These are phyloP conservation scores for Plectosphaerella cucumerina DNA, from an alignment of 2,329 filamentous ascomycete genomes.

Conservation along the genomic window DNA sequence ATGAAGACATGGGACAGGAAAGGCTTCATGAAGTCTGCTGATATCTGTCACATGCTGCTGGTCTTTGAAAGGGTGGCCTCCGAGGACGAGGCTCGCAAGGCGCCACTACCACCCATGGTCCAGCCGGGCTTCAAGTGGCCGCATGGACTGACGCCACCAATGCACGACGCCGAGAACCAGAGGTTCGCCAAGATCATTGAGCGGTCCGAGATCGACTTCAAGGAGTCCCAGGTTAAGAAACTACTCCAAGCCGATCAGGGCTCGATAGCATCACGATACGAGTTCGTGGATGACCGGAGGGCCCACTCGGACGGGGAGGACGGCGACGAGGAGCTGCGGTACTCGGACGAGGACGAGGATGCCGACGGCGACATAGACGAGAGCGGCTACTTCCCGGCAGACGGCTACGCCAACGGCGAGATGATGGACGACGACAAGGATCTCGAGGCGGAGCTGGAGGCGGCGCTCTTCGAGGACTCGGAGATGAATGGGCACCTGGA, in stretches of 20 bases:
- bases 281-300: constrained; percentile 55
- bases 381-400: constrained; percentile 32
- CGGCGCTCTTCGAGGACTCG: constrained; percentile 46
- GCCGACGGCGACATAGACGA: constrained; percentile 43
- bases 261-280: constrained; percentile 56
- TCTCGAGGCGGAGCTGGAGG: constrained; percentile 51
- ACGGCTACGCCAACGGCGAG: constrained; percentile 22
- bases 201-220: constrained; percentile 78
- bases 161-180: constrained; percentile 79
- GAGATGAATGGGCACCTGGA: constrained; percentile 32
- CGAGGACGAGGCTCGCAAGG: constrained; percentile 62
- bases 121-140: constrained; percentile 70
- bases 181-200: constrained; percentile 80
- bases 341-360: constrained; percentile 55
- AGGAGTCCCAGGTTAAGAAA: constrained; percentile 74
- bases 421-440: constrained; percentile 40
- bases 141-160: constrained; percentile 82
- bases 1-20: constrained; percentile 94
- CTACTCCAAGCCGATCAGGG: constrained; percentile 66
- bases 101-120: constrained; percentile 67
- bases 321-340: constrained; percentile 56
- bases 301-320: constrained; percentile 34
- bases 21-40: constrained; percentile 82
- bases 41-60: constrained; percentile 85
- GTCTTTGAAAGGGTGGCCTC: constrained; percentile 65